These are phyloP conservation scores for Imleria badia DNA, from an alignment of 768 basidiomycete species.

Conservation along the genomic window DNA sequence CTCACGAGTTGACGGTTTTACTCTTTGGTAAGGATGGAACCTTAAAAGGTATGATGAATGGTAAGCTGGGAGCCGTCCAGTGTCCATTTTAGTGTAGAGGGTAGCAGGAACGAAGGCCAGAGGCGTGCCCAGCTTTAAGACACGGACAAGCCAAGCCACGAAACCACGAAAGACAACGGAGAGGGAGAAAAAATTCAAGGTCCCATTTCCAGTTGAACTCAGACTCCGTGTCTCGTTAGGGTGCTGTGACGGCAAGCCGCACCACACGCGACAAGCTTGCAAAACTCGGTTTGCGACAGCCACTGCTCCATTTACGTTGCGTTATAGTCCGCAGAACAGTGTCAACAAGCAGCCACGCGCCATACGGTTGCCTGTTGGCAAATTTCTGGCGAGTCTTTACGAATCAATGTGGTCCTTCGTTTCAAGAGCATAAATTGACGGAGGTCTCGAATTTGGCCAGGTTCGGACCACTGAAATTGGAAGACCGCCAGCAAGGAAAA, in stretches of 20 bases:
- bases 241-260: constrained; percentile 27
- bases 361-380: neutral
- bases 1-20: constrained; percentile 23
- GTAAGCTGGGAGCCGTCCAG: constrained; percentile 19
- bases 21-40: constrained; percentile 32
- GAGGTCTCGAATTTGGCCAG: neutral
- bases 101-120: neutral
- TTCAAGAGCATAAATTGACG: neutral
- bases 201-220: constrained; percentile 19
- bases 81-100: constrained; percentile 17
- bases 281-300: constrained; percentile 15
- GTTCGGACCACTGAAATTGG: no score
- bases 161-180: neutral
- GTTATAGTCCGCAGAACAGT: constrained; percentile 12
- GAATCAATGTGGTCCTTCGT: constrained; percentile 5
- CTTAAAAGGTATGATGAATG: constrained; percentile 29
- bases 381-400: neutral
- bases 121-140: neutral
- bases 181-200: neutral
- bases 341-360: neutral
- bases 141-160: neutral
- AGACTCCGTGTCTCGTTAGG: constrained; percentile 22
- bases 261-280: constrained; percentile 14
- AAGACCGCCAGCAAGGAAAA: constrained; percentile 8
- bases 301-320: constrained; percentile 6